Base-by-base conservation (phyloP, 495 filamentous ascomycete genomes). In the Xanthoparmelia taractica region DNA sequence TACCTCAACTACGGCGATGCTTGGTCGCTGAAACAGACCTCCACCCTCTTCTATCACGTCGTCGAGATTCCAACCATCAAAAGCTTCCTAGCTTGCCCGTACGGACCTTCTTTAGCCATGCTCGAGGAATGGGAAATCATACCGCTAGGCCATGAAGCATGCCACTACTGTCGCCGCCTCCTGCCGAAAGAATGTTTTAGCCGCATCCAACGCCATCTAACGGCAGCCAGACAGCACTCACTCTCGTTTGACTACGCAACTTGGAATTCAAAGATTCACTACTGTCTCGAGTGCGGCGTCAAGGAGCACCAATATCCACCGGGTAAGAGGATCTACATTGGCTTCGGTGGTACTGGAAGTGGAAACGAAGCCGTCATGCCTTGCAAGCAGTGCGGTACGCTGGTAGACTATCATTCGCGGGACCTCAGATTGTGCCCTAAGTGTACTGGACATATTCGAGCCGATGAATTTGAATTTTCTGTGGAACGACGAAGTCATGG, bases 61-160 rank as follows among this genome's bases (percentile, higher is more conserved):
- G 54, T 57, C 34, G 54, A 57, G 34, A 57, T 57, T 23, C 54
- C 54, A 57, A 57, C 54, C 29, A 57, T 57, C 34, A 37, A 33
- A 34, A 57, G 31, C 15, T 57, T 57, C n/a, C 54, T 33, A 5
- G 54, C 54, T 23, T 37, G 20, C 31, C 54, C 54, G 12, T 57
- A 57, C 23, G 54, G 54, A 20, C 54, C 31, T 1, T 33, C 54
- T 6, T 12, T 57, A 13, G 34, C 20, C 54, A 57, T 57, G 54
- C 54, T 57, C 17, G 54, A 57, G 34, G 54, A 57, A 34, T 57
- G 54, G 54, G 7, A 57, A n/a, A 57, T 57, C 54, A 57, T 57
- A 34, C 54, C 54, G 6, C 7, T 12, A 10, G 54, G 54, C 54
- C 29, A 34, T 37, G 54, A 57, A 57, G 4, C 17, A 7, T 57